A percentile compares a stretch with the other conserved stretches of the same genome.
phyloP scores from a whole-genome alignment of 768 basidiomycete genomes.

The Lentinula boryana region DNA sequence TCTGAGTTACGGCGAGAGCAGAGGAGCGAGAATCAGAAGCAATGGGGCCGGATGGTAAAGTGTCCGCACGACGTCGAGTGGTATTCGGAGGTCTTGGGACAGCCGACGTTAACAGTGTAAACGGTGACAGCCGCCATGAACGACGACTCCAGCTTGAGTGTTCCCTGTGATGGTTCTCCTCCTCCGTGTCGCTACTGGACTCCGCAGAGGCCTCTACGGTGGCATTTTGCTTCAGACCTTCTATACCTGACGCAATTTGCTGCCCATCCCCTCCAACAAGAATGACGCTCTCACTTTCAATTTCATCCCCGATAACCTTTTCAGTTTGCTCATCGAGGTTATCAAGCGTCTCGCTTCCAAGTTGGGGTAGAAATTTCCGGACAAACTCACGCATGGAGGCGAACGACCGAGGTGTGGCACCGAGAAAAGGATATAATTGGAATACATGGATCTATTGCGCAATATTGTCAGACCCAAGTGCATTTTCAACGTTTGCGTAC shows the following conservation, averaged over 20 bases:
- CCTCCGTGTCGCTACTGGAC: constrained; percentile 22
- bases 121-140: constrained; percentile 19
- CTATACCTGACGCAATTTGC: constrained; percentile 37
- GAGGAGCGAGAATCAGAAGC: not conserved
- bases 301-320: constrained; percentile 60
- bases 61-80: constrained; percentile 2
- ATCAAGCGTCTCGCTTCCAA: constrained; percentile 44
- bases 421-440: constrained; percentile 79
- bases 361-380: constrained; percentile 46
- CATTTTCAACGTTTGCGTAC: constrained; percentile 17
- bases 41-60: not conserved
- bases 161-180: constrained; percentile 21
- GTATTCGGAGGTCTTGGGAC: not conserved
- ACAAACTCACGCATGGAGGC: constrained; percentile 68
- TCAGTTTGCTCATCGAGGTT: constrained; percentile 50
- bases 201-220: constrained; percentile 14
- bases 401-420: constrained; percentile 60
- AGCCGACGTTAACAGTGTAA: constrained; percentile 16
- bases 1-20: not conserved
- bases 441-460: constrained; percentile 79
- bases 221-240: constrained; percentile 33
- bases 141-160: constrained; percentile 50
- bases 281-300: constrained; percentile 57
- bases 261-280: constrained; percentile 74
- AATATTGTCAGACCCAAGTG: not conserved